Percentiles rank a stretch among this genome's conserved stretches.
These are phyloP conservation scores for Solanum lignicaule DNA, from an alignment of 257 asterid genomes.

Conservation along the genomic window DNA sequence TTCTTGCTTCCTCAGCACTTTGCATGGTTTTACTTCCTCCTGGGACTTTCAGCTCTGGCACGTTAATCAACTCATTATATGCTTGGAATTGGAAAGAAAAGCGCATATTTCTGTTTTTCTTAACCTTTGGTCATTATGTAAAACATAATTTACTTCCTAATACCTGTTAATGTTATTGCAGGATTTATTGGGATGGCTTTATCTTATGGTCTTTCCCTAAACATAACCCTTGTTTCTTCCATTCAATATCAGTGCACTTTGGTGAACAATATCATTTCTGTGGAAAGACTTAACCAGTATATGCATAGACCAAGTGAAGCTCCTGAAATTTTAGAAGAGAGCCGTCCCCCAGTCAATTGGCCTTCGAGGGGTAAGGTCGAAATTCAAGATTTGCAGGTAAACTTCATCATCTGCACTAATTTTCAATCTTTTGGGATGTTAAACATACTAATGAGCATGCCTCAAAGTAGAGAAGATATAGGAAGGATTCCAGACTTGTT, in stretches of 20 bases:
- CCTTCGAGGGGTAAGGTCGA: conserved; percentile 63
- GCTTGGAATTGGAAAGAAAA: conserved; percentile 49
- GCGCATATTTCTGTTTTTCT: conserved; percentile 14
- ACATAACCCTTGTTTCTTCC: conserved; percentile 54
- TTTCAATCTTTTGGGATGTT: background rate
- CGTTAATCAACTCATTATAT: conserved; percentile 42
- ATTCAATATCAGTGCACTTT: conserved; percentile 60
- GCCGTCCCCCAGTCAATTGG: conserved; percentile 49
- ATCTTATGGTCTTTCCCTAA: conserved; percentile 73
- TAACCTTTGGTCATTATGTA: background rate
- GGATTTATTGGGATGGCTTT: conserved; percentile 85
- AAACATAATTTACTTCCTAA: background rate
- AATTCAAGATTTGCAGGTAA: conserved; percentile 71
- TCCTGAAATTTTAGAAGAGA: conserved; percentile 57
- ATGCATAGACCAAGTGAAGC: conserved; percentile 54
- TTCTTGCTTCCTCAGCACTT: conserved; percentile 54
- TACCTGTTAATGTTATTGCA: conserved; percentile 10
- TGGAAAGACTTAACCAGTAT: conserved; percentile 83
- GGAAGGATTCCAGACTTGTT: conserved; percentile 73
- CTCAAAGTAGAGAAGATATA: conserved; percentile 55
- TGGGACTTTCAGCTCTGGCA: conserved; percentile 1
- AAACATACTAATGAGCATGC: background rate
- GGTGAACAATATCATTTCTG: conserved; percentile 76
- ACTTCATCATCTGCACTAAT: background rate
- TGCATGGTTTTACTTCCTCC: conserved; percentile 5